Evolutionary conservation across 1,284 basidiomycete genomes (phyloP), one percentile per base, ranked within the genome.

Genomic region (Gymnopus androsaceus): DNA sequence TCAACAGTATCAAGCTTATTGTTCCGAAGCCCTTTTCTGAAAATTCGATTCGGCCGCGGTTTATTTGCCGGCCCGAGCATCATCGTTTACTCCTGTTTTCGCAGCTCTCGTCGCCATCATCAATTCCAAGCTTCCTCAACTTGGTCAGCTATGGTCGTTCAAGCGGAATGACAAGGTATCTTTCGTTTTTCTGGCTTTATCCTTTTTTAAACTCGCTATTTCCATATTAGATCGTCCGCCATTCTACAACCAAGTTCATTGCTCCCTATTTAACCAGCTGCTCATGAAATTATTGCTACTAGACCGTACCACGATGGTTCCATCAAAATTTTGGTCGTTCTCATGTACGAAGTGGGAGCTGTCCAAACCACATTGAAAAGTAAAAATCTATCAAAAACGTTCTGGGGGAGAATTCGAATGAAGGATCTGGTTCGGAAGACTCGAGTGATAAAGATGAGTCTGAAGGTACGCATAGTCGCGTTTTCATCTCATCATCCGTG

Each of bases 11-110:
- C 83, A 99, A 99, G 75, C 85, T 91, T 64, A 88, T 99, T 65
- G 87, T 98, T 0, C 97, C 96, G 1, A 95, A 99, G 69, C 73
- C 98, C 27, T 96, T 98, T 68, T 75, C 84, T 4, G 95, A 98
- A 73, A 96, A 98, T 71, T 82, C 98, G 33, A 86, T 97, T 59
- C 85, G 95, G 95, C 0, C 82, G 92, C 40, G 95, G 95, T 0
- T 77, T 98, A 38, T 96, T 97, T 69, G 82, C 90, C 27, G 80
- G 96, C n/a, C n/a, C n/a, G 61, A 96, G 95, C 59, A 84, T 99
- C 64, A 99, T 99, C 96, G 0, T 99, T 97, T 69, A 98, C 97
- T 0, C 95, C 97, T 3, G 93, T 99, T 23, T 99, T 99, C 69
- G 95, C 97, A 5, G 90, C 94, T 0, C 80, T 99, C 33, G 92